A percentile compares a stretch with the other conserved stretches of the same genome.
Conservation (phyloP, 768 basidiomycete genomes). For the Termitomyces sp. region DNA sequence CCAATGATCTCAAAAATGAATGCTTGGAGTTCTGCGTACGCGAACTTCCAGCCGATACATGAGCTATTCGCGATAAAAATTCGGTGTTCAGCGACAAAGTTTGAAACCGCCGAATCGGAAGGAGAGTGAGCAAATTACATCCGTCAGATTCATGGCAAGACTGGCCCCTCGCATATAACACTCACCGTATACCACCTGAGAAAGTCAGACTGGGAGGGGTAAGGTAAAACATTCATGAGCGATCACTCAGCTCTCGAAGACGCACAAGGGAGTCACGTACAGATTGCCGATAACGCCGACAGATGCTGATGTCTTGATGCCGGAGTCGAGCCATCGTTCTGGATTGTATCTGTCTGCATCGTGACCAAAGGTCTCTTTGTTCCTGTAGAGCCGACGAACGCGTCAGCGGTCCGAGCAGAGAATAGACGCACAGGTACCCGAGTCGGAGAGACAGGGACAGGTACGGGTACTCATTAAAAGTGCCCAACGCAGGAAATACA, state of each 20-base stretch:
- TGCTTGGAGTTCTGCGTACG: conserved; percentile 48
- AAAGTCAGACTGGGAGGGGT: conserved; percentile 21
- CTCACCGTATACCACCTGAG: conserved; percentile 27
- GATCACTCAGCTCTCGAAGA: background rate
- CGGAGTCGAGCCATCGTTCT: conserved; percentile 41
- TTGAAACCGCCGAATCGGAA: background rate
- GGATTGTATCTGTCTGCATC: conserved; percentile 44
- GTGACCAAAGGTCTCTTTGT: conserved; percentile 39
- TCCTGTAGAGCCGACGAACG: conserved; percentile 18
- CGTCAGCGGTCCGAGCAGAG: background rate
- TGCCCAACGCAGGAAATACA: background rate
- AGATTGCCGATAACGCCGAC: conserved; percentile 45
- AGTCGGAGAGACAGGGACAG: background rate
- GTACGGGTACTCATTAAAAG: background rate
- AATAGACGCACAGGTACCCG: background rate
- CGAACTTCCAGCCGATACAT: conserved; percentile 36
- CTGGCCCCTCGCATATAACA: background rate
- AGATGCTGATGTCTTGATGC: conserved; percentile 35
- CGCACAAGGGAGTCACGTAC: conserved; percentile 22
- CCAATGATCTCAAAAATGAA: conserved; percentile 53
- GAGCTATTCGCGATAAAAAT: conserved; percentile 14
- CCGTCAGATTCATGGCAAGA: background rate
- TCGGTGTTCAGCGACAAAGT: background rate
- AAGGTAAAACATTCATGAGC: background rate
- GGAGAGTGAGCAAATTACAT: background rate